Conservation (phyloP, 164 flowering plant genomes). For the Magnolia sinica region DNA sequence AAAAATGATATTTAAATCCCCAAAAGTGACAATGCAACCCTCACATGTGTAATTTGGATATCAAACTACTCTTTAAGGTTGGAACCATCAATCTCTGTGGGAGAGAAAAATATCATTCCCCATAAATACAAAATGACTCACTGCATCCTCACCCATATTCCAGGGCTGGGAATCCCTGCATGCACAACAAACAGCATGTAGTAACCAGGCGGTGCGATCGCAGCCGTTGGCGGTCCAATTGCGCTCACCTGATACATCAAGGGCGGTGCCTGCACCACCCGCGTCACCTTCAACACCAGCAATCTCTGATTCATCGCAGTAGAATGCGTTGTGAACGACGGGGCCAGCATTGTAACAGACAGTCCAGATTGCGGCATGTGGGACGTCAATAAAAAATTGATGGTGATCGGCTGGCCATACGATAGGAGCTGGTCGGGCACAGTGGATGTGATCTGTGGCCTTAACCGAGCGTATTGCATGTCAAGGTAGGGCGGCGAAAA, state of each 20-base stretch:
- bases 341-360: conserved; percentile 49
- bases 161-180: conserved; percentile 54
- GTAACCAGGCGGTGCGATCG: conserved; percentile 79
- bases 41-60: no score
- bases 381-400: conserved; percentile 31
- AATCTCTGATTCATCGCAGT: conserved; percentile 73
- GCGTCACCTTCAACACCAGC: conserved; percentile 34
- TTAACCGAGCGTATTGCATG: conserved; percentile 12
- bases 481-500: conserved; percentile 58
- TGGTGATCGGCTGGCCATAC: conserved; percentile 37
- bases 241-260: conserved; percentile 37
- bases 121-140: conserved; percentile 9
- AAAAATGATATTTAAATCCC: no score
- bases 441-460: conserved; percentile 48
- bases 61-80: no score
- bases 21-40: no score
- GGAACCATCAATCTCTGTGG: no score
- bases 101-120: no score
- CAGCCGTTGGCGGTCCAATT: conserved; percentile 40
- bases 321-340: conserved; percentile 82
- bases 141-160: conserved; percentile 58
- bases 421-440: conserved; percentile 16
- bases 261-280: conserved; percentile 22
- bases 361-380: conserved; percentile 17
- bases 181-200: conserved; percentile 80